Conservation (phyloP, 176 grass and related monocot genomes). For the Musa beccarii region DNA sequence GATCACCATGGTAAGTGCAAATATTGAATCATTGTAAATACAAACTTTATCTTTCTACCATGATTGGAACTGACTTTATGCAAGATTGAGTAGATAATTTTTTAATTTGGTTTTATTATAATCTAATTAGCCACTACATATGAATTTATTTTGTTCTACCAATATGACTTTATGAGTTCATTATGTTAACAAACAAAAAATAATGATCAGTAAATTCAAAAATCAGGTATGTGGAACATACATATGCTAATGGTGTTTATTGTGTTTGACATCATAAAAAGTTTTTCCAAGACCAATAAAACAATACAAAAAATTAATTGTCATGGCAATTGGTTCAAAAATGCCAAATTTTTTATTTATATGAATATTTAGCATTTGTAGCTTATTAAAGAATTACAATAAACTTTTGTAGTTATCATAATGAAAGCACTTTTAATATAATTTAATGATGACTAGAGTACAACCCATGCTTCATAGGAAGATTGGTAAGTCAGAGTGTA, state of each 20-base stretch:
- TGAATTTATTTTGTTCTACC: too few species aligned
- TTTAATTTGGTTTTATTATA: too few species aligned
- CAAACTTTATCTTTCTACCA: too few species aligned
- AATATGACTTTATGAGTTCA: not conserved
- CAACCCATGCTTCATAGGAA: not conserved
- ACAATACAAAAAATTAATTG: too few species aligned
- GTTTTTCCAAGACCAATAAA: not conserved
- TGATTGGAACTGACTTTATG: too few species aligned
- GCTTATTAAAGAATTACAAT: not conserved
- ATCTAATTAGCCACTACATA: too few species aligned
- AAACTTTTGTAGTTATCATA: not conserved
- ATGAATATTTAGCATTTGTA: not conserved
- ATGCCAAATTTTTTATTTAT: not conserved
- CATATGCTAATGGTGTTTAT: not conserved
- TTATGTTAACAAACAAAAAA: not conserved
- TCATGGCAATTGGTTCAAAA: too few species aligned
- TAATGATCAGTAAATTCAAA: not conserved
- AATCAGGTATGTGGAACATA: not conserved
- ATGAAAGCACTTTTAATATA: not conserved
- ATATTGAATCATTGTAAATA: too few species aligned
- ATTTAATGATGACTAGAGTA: not conserved
- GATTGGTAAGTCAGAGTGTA: not conserved
- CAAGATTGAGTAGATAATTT: too few species aligned
- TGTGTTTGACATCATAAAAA: not conserved
- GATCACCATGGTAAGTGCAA: too few species aligned